Percentiles rank a stretch among this genome's conserved stretches.
These are phyloP conservation scores for Bauhinia variegata DNA, from an alignment of 306 rosid genomes.

Conservation along the genomic window DNA sequence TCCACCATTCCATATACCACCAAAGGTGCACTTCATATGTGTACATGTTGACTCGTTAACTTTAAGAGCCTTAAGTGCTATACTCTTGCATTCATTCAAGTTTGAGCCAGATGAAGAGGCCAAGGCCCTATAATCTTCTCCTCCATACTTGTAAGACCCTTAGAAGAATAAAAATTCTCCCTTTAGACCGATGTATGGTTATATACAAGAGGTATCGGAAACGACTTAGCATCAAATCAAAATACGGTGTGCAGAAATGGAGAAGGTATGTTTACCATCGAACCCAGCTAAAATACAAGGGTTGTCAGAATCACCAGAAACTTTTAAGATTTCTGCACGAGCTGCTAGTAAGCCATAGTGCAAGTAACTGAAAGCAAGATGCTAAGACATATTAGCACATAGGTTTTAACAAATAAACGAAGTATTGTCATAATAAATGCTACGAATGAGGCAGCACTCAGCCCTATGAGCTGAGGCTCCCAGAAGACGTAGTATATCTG, in stretches of 20 bases:
- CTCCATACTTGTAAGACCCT: constrained; percentile 84
- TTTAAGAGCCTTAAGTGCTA: constrained; percentile 74
- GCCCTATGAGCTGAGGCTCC: constrained; percentile 22
- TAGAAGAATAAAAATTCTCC: constrained; percentile 5
- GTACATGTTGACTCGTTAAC: constrained; percentile 71
- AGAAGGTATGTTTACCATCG: constrained; percentile 62
- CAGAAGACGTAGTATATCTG: constrained; percentile 12
- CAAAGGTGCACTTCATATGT: constrained; percentile 96
- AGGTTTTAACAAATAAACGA: neutral
- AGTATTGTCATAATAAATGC: constrained; percentile 19
- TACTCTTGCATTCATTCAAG: constrained; percentile 70
- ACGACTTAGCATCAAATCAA: constrained; percentile 21
- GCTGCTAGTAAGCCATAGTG: constrained; percentile 92
- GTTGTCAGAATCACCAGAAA: constrained; percentile 66
- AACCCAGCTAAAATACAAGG: constrained; percentile 81
- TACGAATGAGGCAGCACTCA: constrained; percentile 8
- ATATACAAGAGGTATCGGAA: constrained; percentile 13
- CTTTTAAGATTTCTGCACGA: constrained; percentile 91
- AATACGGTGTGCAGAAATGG: constrained; percentile 17
- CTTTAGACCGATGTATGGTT: constrained; percentile 21
- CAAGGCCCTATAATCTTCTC: constrained; percentile 60
- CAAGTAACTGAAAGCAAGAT: constrained; percentile 70
- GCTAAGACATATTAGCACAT: constrained; percentile 36
- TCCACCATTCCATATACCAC: constrained; percentile 98
- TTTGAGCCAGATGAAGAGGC: constrained; percentile 73